Evolutionary conservation across 1,284 basidiomycete genomes (phyloP).

Genomic region (Entoloma clypeatum): DNA sequence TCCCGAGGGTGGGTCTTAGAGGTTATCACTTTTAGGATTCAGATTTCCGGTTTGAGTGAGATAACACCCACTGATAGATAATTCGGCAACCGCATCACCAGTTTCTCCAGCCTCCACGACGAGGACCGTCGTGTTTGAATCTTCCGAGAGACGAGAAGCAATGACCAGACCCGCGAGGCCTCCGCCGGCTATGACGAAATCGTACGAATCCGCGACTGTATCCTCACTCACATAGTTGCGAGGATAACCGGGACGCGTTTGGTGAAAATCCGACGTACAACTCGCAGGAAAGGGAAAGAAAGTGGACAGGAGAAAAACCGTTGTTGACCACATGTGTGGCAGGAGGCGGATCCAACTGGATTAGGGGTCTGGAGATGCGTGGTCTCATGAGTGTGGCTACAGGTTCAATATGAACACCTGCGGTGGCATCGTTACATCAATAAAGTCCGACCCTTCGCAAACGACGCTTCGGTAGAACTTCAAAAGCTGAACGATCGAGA

Average conservation of each 20-base stretch:
- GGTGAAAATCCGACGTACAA: too few species aligned
- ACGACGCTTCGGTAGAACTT: too few species aligned
- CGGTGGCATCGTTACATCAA: too few species aligned
- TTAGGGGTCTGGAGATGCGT: too few species aligned
- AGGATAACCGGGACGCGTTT: constrained; percentile 16
- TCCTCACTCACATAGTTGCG: constrained; percentile 40
- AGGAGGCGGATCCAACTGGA: too few species aligned
- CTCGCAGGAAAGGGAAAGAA: too few species aligned
- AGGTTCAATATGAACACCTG: too few species aligned
- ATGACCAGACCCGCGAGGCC: constrained; percentile 74
- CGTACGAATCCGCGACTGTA: constrained; percentile 42
- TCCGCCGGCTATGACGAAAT: constrained; percentile 60
- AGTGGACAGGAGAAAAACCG: too few species aligned
- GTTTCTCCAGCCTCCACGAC: constrained; percentile 71
- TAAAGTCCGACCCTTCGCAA: too few species aligned
- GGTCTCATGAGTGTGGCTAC: too few species aligned
- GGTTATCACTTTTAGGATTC: background rate
- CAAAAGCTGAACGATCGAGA: too few species aligned
- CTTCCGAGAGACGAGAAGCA: constrained; percentile 69
- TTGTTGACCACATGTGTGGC: too few species aligned
- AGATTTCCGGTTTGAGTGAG: constrained; percentile 17
- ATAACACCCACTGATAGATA: constrained; percentile 28
- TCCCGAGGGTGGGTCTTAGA: constrained; percentile 17
- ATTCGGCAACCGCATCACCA: constrained; percentile 34
- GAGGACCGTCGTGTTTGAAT: constrained; percentile 62